Evolutionary conservation across 306 rosid genomes (phyloP), one percentile per base, ranked within the genome.

Genomic region (Ormosia semicastrata): DNA sequence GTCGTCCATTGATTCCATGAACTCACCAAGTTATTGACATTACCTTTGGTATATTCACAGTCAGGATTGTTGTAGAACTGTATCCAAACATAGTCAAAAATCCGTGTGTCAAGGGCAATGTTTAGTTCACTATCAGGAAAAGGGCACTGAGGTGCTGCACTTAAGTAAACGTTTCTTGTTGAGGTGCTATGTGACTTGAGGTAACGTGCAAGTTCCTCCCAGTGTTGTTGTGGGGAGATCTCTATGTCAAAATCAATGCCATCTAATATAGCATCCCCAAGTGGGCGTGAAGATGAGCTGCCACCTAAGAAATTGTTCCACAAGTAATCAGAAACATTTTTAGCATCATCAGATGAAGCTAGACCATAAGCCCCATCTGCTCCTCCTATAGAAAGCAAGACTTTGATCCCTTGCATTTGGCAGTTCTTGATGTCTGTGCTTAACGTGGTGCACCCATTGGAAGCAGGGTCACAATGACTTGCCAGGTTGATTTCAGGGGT

Each of bases 91-190:
- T 66, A 90, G 78, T 88, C 89, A 14, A 90, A 90, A 66, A 83
- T 12, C 15, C 85, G 77, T 0, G 77, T 83, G 41, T 49, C 15
- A 12, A 86, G 85, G 2, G 92, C 83, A 9, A 0, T 5, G 8
- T 85, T 79, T 0, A 87, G 9, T 29, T 54, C 39, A 1, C 29
- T 49, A 69, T 88, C 91, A 11, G 94, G 90, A 64, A 82, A 86
- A 50, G 90, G 92, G 17, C 94, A 90, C 49, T 88, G 89, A 40
- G 90, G 94, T 49, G 94, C 90, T 6, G 88, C 90, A 24, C 84
- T 75, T 4, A 90, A 68, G 82, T 86, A 83, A 52, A 90, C 77
- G 1, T 29, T 33, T 58, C 17, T 64, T 44, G 43, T 52, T 6
- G 72, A 50, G 8, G 44, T 83, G 84, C 49, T 73, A 40, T 64